Base-by-base conservation (phyloP, 345 rosid species). In the Heritiera fomes region DNA sequence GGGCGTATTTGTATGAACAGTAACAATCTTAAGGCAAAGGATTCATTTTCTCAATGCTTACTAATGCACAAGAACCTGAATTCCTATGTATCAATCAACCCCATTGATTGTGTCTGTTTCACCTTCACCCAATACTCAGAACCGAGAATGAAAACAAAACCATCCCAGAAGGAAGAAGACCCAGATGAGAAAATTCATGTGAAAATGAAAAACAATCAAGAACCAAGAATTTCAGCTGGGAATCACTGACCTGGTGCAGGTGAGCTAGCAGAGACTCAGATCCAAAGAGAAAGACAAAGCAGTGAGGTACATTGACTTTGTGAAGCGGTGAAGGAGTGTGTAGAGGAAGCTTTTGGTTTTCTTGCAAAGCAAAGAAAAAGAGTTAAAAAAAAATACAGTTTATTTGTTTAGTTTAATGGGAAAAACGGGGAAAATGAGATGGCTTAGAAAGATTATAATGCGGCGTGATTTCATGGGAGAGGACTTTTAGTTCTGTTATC, bases 301-400 rank as follows among this genome's bases (percentile, higher is more conserved):
- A 64, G 78, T 81, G 71, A 79, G 85, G 85, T 85, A 86, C 87
- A 87, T 84, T 84, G 90, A 83, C 89, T 83, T 81, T 79, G 53
- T n/a, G 23, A 67, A 67, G 71, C 28, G 69, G 78, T 83, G 82
- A 82, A 69, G 7, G n/a, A 56, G 30, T 6, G 61, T 59, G 28
- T 46, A 11, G 6, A 23, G 41, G 40, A 47, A 41, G 52, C 34
- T 61, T 74, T 70, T 38, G 75, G 6, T 34, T 58, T 78, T 46
- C 40, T 52, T 70, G 45, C 71, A 71, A 74, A 67, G 63, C 49
- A 58, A 70, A 62, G 23, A 18, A 60, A 56, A 56, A 18, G 61
- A 56, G 10, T 11, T 75, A 61, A 6, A 8, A 8, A 8, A 7
- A 15, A 76, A 77, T 62, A 75, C 63, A 5, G 63, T 50, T 45